These are phyloP conservation scores for Manihot esculenta DNA, from an alignment of 441 rosid genomes.

Conservation along the genomic window DNA sequence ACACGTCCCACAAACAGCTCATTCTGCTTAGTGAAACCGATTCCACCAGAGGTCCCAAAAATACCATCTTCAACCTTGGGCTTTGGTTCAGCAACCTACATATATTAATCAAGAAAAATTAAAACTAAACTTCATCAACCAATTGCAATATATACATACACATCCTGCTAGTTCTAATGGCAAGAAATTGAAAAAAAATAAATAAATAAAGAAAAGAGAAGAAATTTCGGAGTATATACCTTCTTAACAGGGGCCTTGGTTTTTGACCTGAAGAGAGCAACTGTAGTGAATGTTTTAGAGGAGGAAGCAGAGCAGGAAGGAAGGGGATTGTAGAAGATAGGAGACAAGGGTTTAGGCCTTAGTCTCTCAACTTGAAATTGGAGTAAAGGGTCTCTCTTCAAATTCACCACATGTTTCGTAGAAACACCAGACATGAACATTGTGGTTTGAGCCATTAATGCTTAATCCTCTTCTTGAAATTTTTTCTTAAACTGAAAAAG, in stretches of 20 bases:
- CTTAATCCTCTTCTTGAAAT: not conserved
- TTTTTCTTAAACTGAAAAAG: no score
- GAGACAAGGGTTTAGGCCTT: slow-evolving; percentile 39
- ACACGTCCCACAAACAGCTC: slow-evolving; percentile 98
- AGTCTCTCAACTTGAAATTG: slow-evolving; percentile 50
- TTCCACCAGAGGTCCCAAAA: slow-evolving; percentile 93
- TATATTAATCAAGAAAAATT: not conserved
- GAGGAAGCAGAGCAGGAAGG: slow-evolving; percentile 19
- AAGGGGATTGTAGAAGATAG: slow-evolving; percentile 34
- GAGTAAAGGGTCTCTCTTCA: slow-evolving; percentile 49
- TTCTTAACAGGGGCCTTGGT: slow-evolving; percentile 77
- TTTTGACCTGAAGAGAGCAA: slow-evolving; percentile 76
- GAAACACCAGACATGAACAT: slow-evolving; percentile 66
- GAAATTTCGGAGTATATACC: slow-evolving; percentile 28
- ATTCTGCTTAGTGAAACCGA: slow-evolving; percentile 89
- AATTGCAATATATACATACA: not conserved
- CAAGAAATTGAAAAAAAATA: no score
- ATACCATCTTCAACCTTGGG: slow-evolving; percentile 74
- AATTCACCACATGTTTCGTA: slow-evolving; percentile 37
- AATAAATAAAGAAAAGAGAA: no score
- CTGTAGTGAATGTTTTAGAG: slow-evolving; percentile 29
- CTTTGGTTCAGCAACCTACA: slow-evolving; percentile 51
- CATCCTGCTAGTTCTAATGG: no score
- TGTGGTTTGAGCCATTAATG: slow-evolving; percentile 72
- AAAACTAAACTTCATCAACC: not conserved